Evolutionary conservation across 345 rosid genomes (phyloP).

Genomic region (Bruguiera parviflora): DNA sequence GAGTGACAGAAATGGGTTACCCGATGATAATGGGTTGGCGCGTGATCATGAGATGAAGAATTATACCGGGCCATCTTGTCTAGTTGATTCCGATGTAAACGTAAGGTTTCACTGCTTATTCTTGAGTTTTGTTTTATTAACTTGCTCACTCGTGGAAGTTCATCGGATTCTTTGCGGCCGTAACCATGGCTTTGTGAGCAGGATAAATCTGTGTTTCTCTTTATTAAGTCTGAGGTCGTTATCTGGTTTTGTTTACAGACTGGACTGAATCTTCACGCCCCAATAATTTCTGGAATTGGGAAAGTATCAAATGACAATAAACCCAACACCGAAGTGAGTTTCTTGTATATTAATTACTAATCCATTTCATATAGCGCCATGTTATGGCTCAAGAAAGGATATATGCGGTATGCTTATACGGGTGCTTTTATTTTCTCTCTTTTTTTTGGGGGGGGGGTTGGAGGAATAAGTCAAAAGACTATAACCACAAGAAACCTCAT

Average conservation of each 20-base stretch:
- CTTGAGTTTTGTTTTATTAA: not conserved
- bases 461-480: no score
- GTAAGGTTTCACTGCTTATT: slow-evolving; percentile 40
- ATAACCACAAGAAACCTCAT: no score
- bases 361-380: not conserved
- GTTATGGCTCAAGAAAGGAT: not conserved
- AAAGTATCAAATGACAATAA: slow-evolving; percentile 30
- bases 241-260: slow-evolving; percentile 36
- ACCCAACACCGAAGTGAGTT: slow-evolving; percentile 47
- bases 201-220: no score
- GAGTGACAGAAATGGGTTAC: slow-evolving; percentile 1
- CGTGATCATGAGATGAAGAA: slow-evolving; percentile 22
- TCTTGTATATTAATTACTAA: not conserved
- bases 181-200: not conserved
- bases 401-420: not conserved
- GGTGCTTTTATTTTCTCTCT: not conserved
- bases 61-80: slow-evolving; percentile 15
- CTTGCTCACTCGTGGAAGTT: not conserved
- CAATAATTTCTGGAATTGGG: slow-evolving; percentile 35
- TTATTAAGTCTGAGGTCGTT: not conserved
- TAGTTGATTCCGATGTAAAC: slow-evolving; percentile 40
- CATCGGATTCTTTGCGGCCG: not conserved
- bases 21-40: not conserved
- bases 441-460: not conserved
- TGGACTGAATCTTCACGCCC: slow-evolving; percentile 46